These are phyloP conservation scores for Xylaria grammica DNA, from an alignment of 495 filamentous ascomycete species.

Conservation along the genomic window DNA sequence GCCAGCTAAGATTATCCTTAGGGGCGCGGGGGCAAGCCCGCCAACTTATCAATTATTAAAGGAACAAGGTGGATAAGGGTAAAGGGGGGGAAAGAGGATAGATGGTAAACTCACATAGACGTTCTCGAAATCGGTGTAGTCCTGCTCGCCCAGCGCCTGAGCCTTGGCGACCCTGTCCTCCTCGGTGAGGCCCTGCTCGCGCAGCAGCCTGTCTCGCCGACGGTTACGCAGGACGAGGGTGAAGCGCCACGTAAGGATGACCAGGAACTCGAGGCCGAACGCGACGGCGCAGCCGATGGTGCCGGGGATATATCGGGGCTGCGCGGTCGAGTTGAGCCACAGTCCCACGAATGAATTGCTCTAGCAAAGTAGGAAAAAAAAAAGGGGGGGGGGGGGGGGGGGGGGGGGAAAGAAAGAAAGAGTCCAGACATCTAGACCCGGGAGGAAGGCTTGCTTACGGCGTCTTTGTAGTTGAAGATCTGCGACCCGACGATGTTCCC, in stretches of 20 bases:
- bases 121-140: constrained; percentile 39
- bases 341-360: too few relatives aligned
- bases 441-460: constrained; percentile 5
- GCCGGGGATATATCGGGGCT: constrained; percentile 39
- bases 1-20: too few relatives aligned
- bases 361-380: too few relatives aligned
- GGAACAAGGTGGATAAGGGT: too few relatives aligned
- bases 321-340: too few relatives aligned
- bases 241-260: constrained; percentile 32
- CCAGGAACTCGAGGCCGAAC: constrained; percentile 36
- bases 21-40: too few relatives aligned
- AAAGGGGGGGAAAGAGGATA: not conserved
- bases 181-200: constrained; percentile 32
- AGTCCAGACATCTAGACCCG: too few relatives aligned
- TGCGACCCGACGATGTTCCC: constrained; percentile 66
- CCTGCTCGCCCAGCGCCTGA: constrained; percentile 39
- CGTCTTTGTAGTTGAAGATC: constrained; percentile 53
- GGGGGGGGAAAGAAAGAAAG: too few relatives aligned
- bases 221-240: constrained; percentile 35
- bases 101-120: constrained; percentile 21
- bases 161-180: constrained; percentile 35
- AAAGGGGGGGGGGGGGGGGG: too few relatives aligned
- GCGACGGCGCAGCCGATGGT: constrained; percentile 34
- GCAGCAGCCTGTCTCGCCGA: constrained; percentile 30
- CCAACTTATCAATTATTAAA: too few relatives aligned